Percentiles rank a stretch among this genome's conserved stretches.
These are phyloP conservation scores for Gossypium rotundifolium DNA, from an alignment of 345 rosid genomes.

Conservation along the genomic window DNA sequence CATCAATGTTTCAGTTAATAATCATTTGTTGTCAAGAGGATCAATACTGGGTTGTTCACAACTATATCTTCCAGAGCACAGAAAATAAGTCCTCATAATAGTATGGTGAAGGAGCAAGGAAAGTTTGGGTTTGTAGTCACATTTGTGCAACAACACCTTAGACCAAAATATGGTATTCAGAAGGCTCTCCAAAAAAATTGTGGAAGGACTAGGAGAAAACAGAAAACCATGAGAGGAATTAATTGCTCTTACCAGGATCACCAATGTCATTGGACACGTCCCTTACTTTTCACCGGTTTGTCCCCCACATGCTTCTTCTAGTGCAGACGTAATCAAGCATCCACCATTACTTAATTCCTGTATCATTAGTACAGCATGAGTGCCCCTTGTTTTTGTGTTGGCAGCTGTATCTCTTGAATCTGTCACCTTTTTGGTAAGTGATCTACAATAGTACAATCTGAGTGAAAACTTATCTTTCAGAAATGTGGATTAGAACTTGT, in stretches of 20 bases:
- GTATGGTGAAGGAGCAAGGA: constrained; percentile 63
- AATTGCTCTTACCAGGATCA: constrained; percentile 59
- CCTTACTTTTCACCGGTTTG: constrained; percentile 49
- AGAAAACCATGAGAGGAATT: background rate
- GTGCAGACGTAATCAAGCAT: constrained; percentile 58
- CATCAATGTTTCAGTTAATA: constrained; percentile 1
- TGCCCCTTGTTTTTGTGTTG: background rate
- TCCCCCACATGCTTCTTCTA: constrained; percentile 79
- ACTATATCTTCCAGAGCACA: constrained; percentile 67
- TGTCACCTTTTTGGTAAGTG: background rate
- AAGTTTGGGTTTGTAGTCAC: constrained; percentile 28
- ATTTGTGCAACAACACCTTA: constrained; percentile 74
- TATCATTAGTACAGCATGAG: constrained; percentile 15
- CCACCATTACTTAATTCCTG: constrained; percentile 81
- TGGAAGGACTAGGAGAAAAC: background rate
- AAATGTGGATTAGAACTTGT: background rate
- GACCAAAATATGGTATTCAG: constrained; percentile 13
- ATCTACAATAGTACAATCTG: background rate
- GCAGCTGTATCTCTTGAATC: background rate
- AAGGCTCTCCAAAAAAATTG: constrained; percentile 1
- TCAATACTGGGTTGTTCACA: constrained; percentile 8
- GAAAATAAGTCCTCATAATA: constrained; percentile 60
- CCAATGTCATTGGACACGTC: constrained; percentile 70
- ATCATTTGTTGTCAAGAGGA: background rate
- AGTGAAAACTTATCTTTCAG: background rate